Evolutionary conservation across 176 grass and related monocot genomes (phyloP).

Genomic region (Carex pumila): DNA sequence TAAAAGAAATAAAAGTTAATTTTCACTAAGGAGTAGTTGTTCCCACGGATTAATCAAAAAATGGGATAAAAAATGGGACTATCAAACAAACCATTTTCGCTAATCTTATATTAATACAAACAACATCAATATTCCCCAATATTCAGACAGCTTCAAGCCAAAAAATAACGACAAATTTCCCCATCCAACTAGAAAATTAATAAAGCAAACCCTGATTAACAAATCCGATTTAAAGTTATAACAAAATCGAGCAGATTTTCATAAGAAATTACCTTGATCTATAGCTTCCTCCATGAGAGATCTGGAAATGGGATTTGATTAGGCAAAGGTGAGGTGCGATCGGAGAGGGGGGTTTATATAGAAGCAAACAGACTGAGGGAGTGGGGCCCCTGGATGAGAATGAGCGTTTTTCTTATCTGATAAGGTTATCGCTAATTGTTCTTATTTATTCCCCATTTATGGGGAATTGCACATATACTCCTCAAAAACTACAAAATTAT

Average conservation of each 20-base stretch:
- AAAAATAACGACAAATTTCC: not conserved
- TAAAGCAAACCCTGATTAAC: not conserved
- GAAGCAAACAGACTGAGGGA: not conserved
- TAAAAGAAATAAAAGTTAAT: too few relatives aligned
- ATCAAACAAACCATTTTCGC: slow-evolving; percentile 72
- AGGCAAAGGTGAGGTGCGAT: not conserved
- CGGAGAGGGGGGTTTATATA: not conserved
- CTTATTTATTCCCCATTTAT: too few relatives aligned
- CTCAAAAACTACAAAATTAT: too few relatives aligned
- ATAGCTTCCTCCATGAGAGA: not conserved
- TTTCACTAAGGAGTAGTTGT: too few relatives aligned
- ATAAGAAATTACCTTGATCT: not conserved
- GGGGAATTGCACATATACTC: too few relatives aligned
- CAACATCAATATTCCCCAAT: slow-evolving; percentile 14
- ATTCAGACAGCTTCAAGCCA: slow-evolving; percentile 8
- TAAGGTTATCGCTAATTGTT: not conserved
- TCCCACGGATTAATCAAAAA: not conserved
- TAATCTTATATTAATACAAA: slow-evolving; percentile 35
- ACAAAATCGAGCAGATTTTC: not conserved
- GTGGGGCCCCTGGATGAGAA: not conserved
- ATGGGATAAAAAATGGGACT: slow-evolving; percentile 44
- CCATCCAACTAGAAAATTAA: not conserved
- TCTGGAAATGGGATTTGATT: not conserved
- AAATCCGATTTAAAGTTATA: not conserved
- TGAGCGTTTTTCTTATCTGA: not conserved